Base-by-base conservation (phyloP, 129 eudicot species). In the Pulicaria dysenterica region DNA sequence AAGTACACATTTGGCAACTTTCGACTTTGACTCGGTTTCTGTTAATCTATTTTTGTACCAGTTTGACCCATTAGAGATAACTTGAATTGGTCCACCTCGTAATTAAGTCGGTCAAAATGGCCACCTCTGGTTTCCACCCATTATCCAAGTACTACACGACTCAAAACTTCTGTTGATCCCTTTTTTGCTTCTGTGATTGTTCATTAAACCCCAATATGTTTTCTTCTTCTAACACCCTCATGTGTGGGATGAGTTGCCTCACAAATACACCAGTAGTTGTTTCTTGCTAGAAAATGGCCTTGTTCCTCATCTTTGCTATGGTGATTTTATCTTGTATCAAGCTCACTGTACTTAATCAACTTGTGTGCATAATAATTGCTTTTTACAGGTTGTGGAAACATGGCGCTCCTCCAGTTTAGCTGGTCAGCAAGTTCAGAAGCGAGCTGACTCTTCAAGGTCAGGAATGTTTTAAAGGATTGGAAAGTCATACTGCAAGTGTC, bases 61-160 rank as follows among this genome's bases (percentile, higher is more conserved):
- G 3, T 40, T 70, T 55, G 49, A 40, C 51, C 7, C 15, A 3
- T 44, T 70, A 5, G 16, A 40, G 13, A 55, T 11, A 19, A 19
- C 14, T 31, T 17, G 36, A 56, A 41, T 31, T 5, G 10, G 16
- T 9, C 24, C 14, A 31, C 7, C 7, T 47, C 45, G 4, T 41
- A 37, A 55, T 39, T 42, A 24, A 70, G 12, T 41, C 13, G 17
- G 43, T 17, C 4, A 24, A 54, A 70, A 42, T 10, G 19, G 36
- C 66, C 66, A 57, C 45, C 66, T 71, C 43, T 56, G n/a, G 73
- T 47, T 71, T 42, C 16, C 17, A 70, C 77, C 86, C 77, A 8
- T 75, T 79, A 72, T 74, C 86, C 86, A 81, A 81, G 86, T 74
- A 75, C 59, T 74, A 73, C 77, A 79, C 80, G 72, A 57, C 58